Evolutionary conservation across 148 eudicot genomes (phyloP).

Genomic region (Camellia lanceoleosa): DNA sequence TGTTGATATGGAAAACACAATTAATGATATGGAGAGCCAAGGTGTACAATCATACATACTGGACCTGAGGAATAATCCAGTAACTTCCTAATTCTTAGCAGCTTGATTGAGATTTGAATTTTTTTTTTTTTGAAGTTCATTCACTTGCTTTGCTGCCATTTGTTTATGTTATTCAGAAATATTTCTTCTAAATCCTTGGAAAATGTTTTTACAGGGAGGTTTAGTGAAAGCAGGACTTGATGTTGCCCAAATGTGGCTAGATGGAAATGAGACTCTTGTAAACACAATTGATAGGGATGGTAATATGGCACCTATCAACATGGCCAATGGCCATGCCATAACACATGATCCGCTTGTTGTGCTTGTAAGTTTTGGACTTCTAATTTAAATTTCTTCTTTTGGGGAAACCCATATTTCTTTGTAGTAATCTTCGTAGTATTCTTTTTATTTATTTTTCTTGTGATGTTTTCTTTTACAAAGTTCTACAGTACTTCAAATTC

Average conservation of each 20-base stretch:
- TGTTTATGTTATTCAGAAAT: not conserved
- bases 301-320: constrained; percentile 77
- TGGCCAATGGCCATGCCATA: constrained; percentile 80
- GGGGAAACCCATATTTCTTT: not conserved
- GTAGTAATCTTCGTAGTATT: not conserved
- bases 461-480: too few species aligned
- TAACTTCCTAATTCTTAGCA: constrained; percentile 22
- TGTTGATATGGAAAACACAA: constrained; percentile 77
- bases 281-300: constrained; percentile 86
- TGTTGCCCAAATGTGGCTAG: constrained; percentile 96
- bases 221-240: constrained; percentile 91
- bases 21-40: constrained; percentile 76
- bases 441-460: too few species aligned
- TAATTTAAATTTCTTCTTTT: not conserved
- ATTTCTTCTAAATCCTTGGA: not conserved
- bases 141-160: not conserved
- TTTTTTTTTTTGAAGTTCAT: not conserved
- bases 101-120: not conserved
- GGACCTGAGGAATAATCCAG: constrained; percentile 91
- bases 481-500: too few species aligned
- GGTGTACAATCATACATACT: constrained; percentile 86
- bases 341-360: constrained; percentile 93
- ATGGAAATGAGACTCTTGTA: constrained; percentile 91
- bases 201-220: constrained; percentile 61
- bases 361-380: constrained; percentile 51